Conservation (phyloP, 2,329 filamentous ascomycete species). For the Cercospora zeina region DNA sequence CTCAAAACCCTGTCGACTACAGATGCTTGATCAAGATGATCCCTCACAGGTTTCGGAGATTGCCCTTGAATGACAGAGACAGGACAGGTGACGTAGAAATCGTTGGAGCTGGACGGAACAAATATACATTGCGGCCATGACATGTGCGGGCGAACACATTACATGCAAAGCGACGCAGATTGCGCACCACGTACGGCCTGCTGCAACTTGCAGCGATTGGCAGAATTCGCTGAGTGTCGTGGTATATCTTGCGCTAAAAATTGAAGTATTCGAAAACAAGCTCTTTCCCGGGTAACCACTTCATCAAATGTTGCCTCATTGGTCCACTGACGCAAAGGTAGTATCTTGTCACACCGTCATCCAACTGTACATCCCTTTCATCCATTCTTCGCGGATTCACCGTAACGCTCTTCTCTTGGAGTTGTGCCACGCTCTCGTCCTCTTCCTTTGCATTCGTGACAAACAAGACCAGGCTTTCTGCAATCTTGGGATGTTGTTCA, state of each 20-base stretch:
- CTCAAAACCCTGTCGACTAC: conserved; percentile 23
- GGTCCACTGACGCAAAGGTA: conserved; percentile 60
- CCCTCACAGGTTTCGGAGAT: conserved; percentile 36
- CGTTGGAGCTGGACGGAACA: background rate
- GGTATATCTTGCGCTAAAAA: conserved; percentile 30
- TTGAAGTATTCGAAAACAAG: conserved; percentile 56
- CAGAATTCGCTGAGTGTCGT: background rate
- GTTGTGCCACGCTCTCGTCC: conserved; percentile 42
- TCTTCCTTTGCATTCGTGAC: conserved; percentile 52
- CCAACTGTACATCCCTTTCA: conserved; percentile 48
- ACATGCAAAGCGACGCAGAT: background rate
- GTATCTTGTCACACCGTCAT: conserved; percentile 49
- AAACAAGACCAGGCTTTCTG: conserved; percentile 59
- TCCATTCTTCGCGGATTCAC: conserved; percentile 51
- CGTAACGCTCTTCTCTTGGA: conserved; percentile 42
- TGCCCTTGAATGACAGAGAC: conserved; percentile 24
- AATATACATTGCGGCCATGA: background rate
- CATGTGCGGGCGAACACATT: background rate
- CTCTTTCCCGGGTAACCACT: conserved; percentile 52
- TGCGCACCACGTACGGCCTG: background rate
- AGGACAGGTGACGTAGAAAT: background rate
- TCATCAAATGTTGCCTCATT: conserved; percentile 52
- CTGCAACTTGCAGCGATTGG: background rate
- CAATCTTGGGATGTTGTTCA: conserved; percentile 54
- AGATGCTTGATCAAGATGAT: conserved; percentile 12